phyloP scores from a whole-genome alignment of 345 rosid genomes.

The Raphanus sativus region DNA sequence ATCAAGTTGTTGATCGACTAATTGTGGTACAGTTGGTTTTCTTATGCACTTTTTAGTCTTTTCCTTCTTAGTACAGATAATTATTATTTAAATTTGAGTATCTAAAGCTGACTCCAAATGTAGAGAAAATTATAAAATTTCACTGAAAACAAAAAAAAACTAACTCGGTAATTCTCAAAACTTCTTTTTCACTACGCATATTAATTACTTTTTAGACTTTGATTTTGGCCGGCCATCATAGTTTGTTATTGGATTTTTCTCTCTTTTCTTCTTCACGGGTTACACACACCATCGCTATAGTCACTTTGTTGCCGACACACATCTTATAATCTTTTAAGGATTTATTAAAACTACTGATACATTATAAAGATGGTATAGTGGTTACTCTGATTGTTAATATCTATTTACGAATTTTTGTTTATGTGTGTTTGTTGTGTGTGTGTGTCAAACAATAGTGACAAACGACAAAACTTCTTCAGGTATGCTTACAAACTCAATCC shows the following conservation, averaged over 20 bases:
- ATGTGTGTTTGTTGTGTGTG: not conserved
- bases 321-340: too few relatives aligned
- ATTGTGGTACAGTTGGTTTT: not conserved
- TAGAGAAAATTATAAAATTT: not conserved
- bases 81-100: too few relatives aligned
- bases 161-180: conserved; percentile 13
- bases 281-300: not conserved
- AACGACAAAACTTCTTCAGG: not conserved
- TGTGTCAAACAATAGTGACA: not conserved
- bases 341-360: not conserved
- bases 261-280: not conserved
- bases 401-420: not conserved
- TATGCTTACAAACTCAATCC: not conserved
- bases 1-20: not conserved
- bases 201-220: not conserved
- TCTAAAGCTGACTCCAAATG: not conserved
- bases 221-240: not conserved
- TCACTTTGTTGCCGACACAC: not conserved
- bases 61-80: not conserved
- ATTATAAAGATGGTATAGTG: not conserved
- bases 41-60: not conserved
- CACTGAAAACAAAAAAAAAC: not conserved
- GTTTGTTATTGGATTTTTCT: not conserved
- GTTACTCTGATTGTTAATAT: not conserved
- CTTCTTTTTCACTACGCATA: conserved; percentile 12